These are phyloP conservation scores for Sphagnurus paluster DNA, from an alignment of 1,284 basidiomycete genomes.

Conservation along the genomic window DNA sequence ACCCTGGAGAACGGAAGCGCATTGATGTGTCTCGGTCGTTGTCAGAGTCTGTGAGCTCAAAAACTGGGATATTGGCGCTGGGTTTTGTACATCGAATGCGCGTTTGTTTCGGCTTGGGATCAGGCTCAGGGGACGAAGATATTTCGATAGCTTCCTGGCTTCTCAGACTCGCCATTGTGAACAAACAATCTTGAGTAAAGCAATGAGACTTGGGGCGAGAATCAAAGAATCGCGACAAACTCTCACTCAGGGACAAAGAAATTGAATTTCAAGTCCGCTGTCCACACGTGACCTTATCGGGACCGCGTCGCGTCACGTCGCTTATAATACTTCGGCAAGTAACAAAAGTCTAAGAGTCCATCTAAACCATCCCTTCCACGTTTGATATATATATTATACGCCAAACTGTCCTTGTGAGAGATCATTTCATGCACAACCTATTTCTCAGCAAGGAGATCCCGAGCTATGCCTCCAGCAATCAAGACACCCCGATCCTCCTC, in stretches of 20 bases:
- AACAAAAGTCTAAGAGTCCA: too few species aligned
- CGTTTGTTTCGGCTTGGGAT: neutral
- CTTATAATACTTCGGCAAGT: too few species aligned
- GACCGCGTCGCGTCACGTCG: too few species aligned
- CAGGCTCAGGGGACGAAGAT: conserved; percentile 25
- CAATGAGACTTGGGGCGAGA: too few species aligned
- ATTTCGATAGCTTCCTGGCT: conserved; percentile 21
- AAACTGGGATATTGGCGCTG: conserved; percentile 16
- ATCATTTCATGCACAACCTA: conserved; percentile 1
- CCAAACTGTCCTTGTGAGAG: too few species aligned
- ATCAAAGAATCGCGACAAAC: too few species aligned
- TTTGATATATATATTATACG: neutral
- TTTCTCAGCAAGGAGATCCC: conserved; percentile 12
- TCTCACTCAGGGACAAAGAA: too few species aligned
- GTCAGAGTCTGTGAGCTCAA: conserved; percentile 31
- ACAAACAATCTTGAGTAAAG: neutral
- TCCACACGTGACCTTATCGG: too few species aligned
- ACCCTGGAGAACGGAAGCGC: conserved; percentile 9
- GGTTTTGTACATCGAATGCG: conserved; percentile 3
- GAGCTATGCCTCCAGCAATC: conserved; percentile 16
- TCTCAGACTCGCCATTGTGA: neutral
- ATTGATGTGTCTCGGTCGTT: conserved; percentile 18
- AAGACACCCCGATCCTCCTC: conserved; percentile 19
- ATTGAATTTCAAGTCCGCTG: too few species aligned
- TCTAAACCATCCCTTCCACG: too few species aligned